phyloP scores from a whole-genome alignment of 2,329 filamentous ascomycete species.

The Ascochyta clinopodiicola region DNA sequence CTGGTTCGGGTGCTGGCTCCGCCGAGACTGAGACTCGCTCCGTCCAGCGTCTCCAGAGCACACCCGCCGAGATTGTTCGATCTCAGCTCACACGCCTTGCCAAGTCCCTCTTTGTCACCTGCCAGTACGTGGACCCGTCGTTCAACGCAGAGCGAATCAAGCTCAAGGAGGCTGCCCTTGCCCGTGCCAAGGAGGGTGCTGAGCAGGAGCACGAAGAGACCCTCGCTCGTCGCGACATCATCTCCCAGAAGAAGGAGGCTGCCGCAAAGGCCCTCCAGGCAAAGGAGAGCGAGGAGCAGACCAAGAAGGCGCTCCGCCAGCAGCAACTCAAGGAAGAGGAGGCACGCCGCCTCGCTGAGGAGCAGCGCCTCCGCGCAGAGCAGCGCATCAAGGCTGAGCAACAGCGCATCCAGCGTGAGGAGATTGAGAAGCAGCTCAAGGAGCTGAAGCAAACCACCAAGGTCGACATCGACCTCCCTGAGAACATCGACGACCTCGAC shows the following conservation, averaged over 20 bases:
- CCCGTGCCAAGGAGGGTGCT: constrained; percentile 84
- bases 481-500: constrained; percentile 76
- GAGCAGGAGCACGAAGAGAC: constrained; percentile 89
- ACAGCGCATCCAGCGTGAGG: constrained; percentile 55
- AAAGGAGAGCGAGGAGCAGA: constrained; percentile 91
- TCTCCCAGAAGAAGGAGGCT: constrained; percentile 96
- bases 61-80: constrained; percentile 95
- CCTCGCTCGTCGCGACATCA: constrained; percentile 84
- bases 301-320: constrained; percentile 82
- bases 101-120: constrained; percentile 89
- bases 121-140: constrained; percentile 91
- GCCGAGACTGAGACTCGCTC: constrained; percentile 83
- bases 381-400: constrained; percentile 74
- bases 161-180: constrained; percentile 79
- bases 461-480: constrained; percentile 79
- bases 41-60: constrained; percentile 95
- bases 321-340: constrained; percentile 91
- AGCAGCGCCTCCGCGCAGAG: constrained; percentile 89
- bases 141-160: constrained; percentile 83
- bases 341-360: constrained; percentile 84
- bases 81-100: constrained; percentile 91
- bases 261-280: constrained; percentile 87
- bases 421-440: constrained; percentile 84
- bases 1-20: constrained; percentile 83
- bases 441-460: constrained; percentile 91